These are phyloP conservation scores for Beauveria rudraprayagi DNA, from an alignment of 2,329 filamentous ascomycete genomes.

Conservation along the genomic window DNA sequence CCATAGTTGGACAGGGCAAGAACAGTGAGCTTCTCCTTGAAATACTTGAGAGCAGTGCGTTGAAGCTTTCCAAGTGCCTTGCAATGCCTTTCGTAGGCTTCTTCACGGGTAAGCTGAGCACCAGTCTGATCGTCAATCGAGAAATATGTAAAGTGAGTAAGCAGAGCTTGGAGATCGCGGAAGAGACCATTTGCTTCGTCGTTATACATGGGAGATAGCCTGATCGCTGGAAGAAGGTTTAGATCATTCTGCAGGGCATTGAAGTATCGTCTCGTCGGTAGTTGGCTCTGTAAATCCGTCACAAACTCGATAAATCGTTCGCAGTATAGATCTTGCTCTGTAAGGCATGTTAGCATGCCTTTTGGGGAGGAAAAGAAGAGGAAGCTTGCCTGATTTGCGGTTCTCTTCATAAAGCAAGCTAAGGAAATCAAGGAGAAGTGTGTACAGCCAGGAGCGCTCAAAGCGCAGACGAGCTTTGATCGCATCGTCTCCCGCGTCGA, in stretches of 20 bases:
- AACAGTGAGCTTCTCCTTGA: conserved; percentile 85
- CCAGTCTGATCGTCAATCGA: conserved; percentile 88
- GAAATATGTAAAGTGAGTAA: conserved; percentile 82
- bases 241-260: conserved; percentile 82
- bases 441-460: conserved; percentile 89
- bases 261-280: conserved; percentile 89
- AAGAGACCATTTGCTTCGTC: conserved; percentile 68
- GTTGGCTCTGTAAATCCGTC: conserved; percentile 82
- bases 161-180: conserved; percentile 70
- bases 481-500: conserved; percentile 74
- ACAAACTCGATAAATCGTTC: conserved; percentile 91
- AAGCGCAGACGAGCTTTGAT: conserved; percentile 76
- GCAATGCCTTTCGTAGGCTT: conserved; percentile 76
- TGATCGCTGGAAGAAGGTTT: conserved; percentile 70
- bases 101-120: conserved; percentile 59
- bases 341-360: conserved; percentile 22
- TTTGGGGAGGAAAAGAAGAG: no score
- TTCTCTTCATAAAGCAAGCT: conserved; percentile 57
- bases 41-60: conserved; percentile 66
- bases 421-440: conserved; percentile 75
- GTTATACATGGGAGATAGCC: conserved; percentile 69
- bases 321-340: conserved; percentile 70
- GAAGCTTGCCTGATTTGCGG: conserved; percentile 12
- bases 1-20: conserved; percentile 88
- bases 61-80: conserved; percentile 70